Conservation (phyloP, 176 grass and related monocot genomes). For the Hordeum marinum region DNA sequence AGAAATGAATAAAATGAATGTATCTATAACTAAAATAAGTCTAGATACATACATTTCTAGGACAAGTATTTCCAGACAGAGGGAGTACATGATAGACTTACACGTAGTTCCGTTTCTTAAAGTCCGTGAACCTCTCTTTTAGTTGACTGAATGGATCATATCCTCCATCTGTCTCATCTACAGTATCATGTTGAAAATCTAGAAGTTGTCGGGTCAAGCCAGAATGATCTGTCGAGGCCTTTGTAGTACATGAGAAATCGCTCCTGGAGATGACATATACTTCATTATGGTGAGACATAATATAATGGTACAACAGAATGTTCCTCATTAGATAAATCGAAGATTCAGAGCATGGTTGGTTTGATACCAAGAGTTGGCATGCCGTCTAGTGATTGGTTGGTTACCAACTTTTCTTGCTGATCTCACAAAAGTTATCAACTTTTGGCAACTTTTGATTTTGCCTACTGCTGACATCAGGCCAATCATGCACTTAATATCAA, state of each 20-base stretch:
- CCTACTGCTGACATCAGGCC: too few species aligned
- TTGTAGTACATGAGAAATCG: constrained; percentile 30
- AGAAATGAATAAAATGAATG: too few species aligned
- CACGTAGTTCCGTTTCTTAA: constrained; percentile 64
- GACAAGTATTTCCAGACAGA: too few species aligned
- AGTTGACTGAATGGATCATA: constrained; percentile 60
- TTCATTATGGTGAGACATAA: background rate
- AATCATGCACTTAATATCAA: background rate
- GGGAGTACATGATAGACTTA: constrained; percentile 55
- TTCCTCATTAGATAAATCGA: background rate
- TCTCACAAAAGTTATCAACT: too few species aligned
- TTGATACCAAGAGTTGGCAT: too few species aligned
- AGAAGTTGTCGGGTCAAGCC: constrained; percentile 39
- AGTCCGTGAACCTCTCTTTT: constrained; percentile 73
- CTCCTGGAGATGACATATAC: constrained; percentile 43
- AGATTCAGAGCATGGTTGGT: background rate
- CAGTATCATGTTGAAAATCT: constrained; percentile 44
- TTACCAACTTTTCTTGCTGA: too few species aligned
- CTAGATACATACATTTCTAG: too few species aligned
- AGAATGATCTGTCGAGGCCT: constrained; percentile 46
- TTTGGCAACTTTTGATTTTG: too few species aligned
- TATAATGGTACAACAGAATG: background rate
- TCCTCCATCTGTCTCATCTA: constrained; percentile 16
- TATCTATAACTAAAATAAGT: too few species aligned
- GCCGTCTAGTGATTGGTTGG: too few species aligned